Percentiles rank a stretch among this genome's conserved stretches.
These are phyloP conservation scores for Mycena crocata DNA, from an alignment of 768 basidiomycete genomes.

Conservation along the genomic window DNA sequence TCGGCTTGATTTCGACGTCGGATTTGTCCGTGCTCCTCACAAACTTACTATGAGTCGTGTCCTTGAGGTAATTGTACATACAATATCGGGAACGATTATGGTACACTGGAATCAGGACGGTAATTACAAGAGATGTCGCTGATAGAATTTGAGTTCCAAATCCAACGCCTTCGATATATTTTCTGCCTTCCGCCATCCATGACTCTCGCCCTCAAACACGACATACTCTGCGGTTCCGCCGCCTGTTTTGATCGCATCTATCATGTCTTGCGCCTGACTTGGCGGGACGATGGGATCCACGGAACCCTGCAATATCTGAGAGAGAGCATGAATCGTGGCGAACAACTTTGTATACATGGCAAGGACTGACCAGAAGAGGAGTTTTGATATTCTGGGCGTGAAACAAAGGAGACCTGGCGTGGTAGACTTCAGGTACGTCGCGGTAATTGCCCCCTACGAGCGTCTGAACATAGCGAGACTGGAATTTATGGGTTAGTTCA, in stretches of 20 bases:
- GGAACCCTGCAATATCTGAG: constrained; percentile 64
- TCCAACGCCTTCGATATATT: constrained; percentile 55
- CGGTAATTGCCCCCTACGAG: constrained; percentile 63
- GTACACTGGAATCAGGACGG: no score
- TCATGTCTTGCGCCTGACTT: constrained; percentile 59
- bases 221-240: constrained; percentile 56
- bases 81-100: no score
- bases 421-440: constrained; percentile 62
- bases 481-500: constrained; percentile 69
- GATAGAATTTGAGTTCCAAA: constrained; percentile 55
- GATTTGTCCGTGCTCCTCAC: no score
- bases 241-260: constrained; percentile 50
- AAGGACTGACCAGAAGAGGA: constrained; percentile 59
- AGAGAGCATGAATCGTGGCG: no score
- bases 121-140: no score
- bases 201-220: constrained; percentile 63
- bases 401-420: constrained; percentile 64
- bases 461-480: constrained; percentile 57
- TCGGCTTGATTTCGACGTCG: no score
- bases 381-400: constrained; percentile 62
- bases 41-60: no score
- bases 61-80: no score
- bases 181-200: constrained; percentile 58
- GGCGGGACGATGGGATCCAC: constrained; percentile 65
- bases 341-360: not conserved